Base-by-base conservation (phyloP, 768 basidiomycete species). In the Amanita rubescens region DNA sequence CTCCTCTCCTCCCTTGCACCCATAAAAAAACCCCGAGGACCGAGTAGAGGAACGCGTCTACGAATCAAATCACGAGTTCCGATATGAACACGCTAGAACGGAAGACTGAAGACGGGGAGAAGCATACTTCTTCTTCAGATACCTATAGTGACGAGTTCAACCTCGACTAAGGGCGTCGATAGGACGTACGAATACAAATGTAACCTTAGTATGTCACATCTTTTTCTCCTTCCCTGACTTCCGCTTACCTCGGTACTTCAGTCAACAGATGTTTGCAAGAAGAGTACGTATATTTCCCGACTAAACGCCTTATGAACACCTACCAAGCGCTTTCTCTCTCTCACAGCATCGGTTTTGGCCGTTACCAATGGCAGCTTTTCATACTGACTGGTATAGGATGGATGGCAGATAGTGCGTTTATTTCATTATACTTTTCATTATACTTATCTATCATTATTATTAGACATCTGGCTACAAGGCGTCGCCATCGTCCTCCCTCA, bases 311-410 rank as follows among this genome's bases (percentile, higher is more conserved):
- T 20, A 37, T 49, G 34, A 30, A 11, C 49, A 38, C n/a, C n/a
- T n/a, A n/a, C n/a, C n/a, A n/a, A n/a, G n/a, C n/a, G n/a, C n/a
- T n/a, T n/a, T n/a, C n/a, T 10, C 1, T 37, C 12, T 37, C 25
- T 17, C 10, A 35, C 58, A 77, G 76, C 53, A 75, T 78, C 47
- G 76, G 77, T 48, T 78, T 74, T 33, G 77, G 77, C 12, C 69
- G 68, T 34, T 79, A 78, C 63, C 77, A 79, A 51, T 60, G 66
- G 45, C 73, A 79, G 59, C 68, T 79, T 27, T 77, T 79, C 58
- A 17, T 69, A 19, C 63, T 79, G n/a, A 68, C 73, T 47, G 77
- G 76, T 51, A 60, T 78, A 5, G 77, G 78, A 52, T 78, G 77
- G 76, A 57, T 74, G 46, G 76, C 73, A 50, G 77, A 77, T 58